phyloP scores from a whole-genome alignment of 805 yeast species.

The Kazachstania psychrophila region DNA sequence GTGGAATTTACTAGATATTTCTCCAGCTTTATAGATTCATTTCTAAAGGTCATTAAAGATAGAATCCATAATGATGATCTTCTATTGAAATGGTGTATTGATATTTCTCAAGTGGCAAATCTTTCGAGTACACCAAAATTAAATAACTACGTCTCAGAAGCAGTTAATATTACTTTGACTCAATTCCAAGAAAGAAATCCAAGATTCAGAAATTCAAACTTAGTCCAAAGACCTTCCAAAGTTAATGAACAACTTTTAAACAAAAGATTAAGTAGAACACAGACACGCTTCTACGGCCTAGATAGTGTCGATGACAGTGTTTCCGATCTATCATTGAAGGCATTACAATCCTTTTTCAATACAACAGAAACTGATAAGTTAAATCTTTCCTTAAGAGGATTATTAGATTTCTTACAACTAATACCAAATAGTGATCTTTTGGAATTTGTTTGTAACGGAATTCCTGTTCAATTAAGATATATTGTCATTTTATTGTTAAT shows the following conservation, averaged over 20 bases:
- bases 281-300: slow-evolving; percentile 21
- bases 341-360: slow-evolving; percentile 54
- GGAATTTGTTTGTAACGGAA: slow-evolving; percentile 60
- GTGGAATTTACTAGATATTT: slow-evolving; percentile 43
- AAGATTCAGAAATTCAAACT: slow-evolving; percentile 10
- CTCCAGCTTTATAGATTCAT: slow-evolving; percentile 28
- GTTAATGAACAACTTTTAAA: slow-evolving; percentile 8
- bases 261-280: slow-evolving; percentile 26
- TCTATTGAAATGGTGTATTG: slow-evolving; percentile 25
- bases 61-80: slow-evolving; percentile 24
- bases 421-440: slow-evolving; percentile 37
- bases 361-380: slow-evolving; percentile 56
- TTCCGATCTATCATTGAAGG: slow-evolving; percentile 27
- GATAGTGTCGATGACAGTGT: slow-evolving; percentile 19
- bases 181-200: slow-evolving; percentile 25
- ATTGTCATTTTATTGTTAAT: slow-evolving; percentile 45
- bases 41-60: slow-evolving; percentile 21
- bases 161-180: slow-evolving; percentile 18
- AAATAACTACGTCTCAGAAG: slow-evolving; percentile 19
- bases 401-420: slow-evolving; percentile 38
- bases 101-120: slow-evolving; percentile 24
- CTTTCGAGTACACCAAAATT: slow-evolving; percentile 24
- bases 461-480: slow-evolving; percentile 73
- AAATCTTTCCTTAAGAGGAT: slow-evolving; percentile 43
- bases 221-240: slow-evolving; percentile 6